A percentile compares a stretch with the other conserved stretches of the same genome.
Evolutionary conservation across 495 filamentous ascomycete species (phyloP).

Genomic region (Trichoderma erinaceum): DNA sequence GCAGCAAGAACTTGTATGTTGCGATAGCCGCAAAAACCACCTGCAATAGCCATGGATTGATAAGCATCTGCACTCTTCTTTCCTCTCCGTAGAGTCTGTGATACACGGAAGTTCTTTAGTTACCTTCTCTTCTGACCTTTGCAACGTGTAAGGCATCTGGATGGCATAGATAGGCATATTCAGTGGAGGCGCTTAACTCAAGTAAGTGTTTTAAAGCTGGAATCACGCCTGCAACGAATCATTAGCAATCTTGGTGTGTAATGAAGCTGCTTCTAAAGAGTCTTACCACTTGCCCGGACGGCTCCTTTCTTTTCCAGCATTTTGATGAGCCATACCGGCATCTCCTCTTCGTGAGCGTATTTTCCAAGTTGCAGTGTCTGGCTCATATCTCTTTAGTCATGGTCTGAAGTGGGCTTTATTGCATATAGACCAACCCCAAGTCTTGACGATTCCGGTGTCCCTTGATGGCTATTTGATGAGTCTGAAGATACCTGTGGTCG

Average conservation of each 20-base stretch:
- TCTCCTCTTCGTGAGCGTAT: constrained; percentile 77
- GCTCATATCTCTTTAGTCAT: neutral
- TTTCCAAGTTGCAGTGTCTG: constrained; percentile 66
- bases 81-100: neutral
- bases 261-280: constrained; percentile 37
- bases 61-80: neutral
- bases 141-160: constrained; percentile 70
- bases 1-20: constrained; percentile 94
- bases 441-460: neutral
- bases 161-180: constrained; percentile 74
- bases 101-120: neutral
- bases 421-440: neutral
- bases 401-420: neutral
- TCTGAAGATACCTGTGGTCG: neutral
- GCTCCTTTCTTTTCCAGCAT: constrained; percentile 61
- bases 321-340: constrained; percentile 73
- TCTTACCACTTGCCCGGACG: constrained; percentile 51
- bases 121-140: constrained; percentile 67
- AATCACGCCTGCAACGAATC: constrained; percentile 66
- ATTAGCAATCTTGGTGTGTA: constrained; percentile 37
- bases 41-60: constrained; percentile 26
- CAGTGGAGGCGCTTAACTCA: constrained; percentile 55
- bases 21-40: constrained; percentile 95
- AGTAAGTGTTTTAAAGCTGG: constrained; percentile 67
- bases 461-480: neutral